Evolutionary conservation across 495 filamentous ascomycete genomes (phyloP).

Genomic region (Tirmania nivea): DNA sequence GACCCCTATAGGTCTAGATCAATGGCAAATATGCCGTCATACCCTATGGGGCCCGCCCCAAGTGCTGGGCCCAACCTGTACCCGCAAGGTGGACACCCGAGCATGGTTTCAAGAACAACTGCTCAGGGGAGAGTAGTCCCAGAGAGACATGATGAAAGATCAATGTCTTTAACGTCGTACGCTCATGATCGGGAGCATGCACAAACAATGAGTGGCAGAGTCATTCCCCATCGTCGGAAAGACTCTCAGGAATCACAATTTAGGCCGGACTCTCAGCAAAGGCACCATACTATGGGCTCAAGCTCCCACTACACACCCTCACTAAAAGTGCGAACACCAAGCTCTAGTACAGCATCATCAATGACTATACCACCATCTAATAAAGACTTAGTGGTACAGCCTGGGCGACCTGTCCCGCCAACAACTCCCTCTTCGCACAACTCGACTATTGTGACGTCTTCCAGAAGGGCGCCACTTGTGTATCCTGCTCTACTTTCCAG

Average conservation of each 20-base stretch:
- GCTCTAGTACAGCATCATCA: constrained; percentile 18
- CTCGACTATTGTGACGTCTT: constrained; percentile 12
- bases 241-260: constrained; percentile 20
- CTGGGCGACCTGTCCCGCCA: not conserved
- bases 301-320: constrained; percentile 13
- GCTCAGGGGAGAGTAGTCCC: constrained; percentile 78
- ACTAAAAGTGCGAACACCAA: constrained; percentile 17
- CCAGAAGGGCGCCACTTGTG: constrained; percentile 45
- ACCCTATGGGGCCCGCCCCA: not conserved
- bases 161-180: constrained; percentile 90
- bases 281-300: constrained; percentile 15
- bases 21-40: constrained; percentile 44
- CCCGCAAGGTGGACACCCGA: constrained; percentile 16
- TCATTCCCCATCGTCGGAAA: constrained; percentile 42
- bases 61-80: constrained; percentile 3
- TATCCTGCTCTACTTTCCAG: constrained; percentile 81
- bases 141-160: constrained; percentile 72
- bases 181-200: constrained; percentile 51
- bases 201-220: constrained; percentile 76
- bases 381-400: not conserved
- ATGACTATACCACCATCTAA: not conserved
- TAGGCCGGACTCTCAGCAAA: constrained; percentile 8
- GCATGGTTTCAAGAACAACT: constrained; percentile 45
- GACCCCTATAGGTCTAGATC: constrained; percentile 79
- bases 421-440: not conserved